Conservation (phyloP, 148 eudicot species). For the Rhododendron williamsianum region DNA sequence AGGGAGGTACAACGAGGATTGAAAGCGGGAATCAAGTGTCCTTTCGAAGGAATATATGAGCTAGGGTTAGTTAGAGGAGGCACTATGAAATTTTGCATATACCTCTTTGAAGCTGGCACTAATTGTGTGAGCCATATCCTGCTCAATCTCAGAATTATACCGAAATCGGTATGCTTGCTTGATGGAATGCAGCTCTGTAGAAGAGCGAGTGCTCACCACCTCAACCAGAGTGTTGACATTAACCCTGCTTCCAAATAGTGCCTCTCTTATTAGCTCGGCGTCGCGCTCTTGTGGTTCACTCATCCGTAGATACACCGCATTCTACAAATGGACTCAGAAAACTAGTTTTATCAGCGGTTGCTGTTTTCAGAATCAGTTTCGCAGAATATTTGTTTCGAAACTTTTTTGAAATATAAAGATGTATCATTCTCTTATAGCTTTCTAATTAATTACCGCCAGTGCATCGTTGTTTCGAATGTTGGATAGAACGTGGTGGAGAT, state of each 20-base stretch:
- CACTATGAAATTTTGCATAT: not conserved
- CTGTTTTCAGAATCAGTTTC: not conserved
- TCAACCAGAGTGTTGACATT: not conserved
- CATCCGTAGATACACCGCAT: conserved; percentile 5
- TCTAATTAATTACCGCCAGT: not conserved
- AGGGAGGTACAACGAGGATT: not conserved
- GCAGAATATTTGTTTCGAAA: not conserved
- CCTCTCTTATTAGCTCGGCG: conserved; percentile 7
- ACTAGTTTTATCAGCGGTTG: not conserved
- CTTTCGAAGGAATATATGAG: not conserved
- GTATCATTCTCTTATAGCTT: not conserved
- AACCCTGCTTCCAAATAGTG: conserved; percentile 7
- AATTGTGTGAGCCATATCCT: not conserved
- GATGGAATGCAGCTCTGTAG: conserved; percentile 10
- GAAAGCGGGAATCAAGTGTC: not conserved
- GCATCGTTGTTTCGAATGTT: not conserved
- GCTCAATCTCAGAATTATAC: not conserved
- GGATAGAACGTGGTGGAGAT: not conserved
- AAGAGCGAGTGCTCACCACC: conserved; percentile 4
- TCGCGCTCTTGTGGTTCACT: conserved; percentile 5
- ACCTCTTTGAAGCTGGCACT: not conserved
- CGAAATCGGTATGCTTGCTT: conserved; percentile 5
- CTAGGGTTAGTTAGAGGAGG: not conserved
- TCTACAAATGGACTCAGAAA: not conserved
- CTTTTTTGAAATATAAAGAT: not conserved